Evolutionary conservation across 1,139 yeast species (phyloP), one percentile per base, ranked within the genome.

Genomic region (Yamadazyma songkhlaensis): DNA sequence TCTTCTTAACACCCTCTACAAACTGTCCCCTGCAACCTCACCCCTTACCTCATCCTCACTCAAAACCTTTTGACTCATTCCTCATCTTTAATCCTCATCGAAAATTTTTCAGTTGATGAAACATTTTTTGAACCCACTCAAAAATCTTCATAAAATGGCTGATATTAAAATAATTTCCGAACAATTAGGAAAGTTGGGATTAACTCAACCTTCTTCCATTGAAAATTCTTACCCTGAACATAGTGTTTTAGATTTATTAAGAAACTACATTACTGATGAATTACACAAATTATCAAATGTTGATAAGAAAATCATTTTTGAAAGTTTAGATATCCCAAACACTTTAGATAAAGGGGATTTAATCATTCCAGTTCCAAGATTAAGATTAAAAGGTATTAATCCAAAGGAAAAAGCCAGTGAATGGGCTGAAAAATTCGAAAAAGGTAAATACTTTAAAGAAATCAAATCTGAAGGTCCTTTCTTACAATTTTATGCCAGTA

Each of bases 291-390:
- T 94, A 49, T 72, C 95, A 14, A 82, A 82, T 25, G 95, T 89
- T 32, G 84, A 83, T 44, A 68, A 76, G 44, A 67, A 69, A 9
- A 61, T 86, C 36, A 86, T 90, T 47, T 88, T 75, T 64, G 86
- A 89, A 43, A 89, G 96, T 32, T 76, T 92, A 55, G 97, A 92
- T 64, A 80, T 94, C 71, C 89, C 97, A 28, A 73, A 77, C 47
- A 81, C 90, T 33, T 65, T 85, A 49, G 97, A 88, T 43, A 85
- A 94, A 59, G 98, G 98, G 54, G 99, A 92, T 61, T 75, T 92
- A 55, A 74, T 90, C 49, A 78, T 92, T 41, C 97, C 99, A 31
- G 75, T 92, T 35, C 98, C 98, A 52, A 81, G 97, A 60, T 77
- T 92, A 57, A 81, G 97, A 66, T 72, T 89, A 50, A 89, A 90